Conservation (phyloP, 495 filamentous ascomycete genomes). For the Penicillium taxi region DNA sequence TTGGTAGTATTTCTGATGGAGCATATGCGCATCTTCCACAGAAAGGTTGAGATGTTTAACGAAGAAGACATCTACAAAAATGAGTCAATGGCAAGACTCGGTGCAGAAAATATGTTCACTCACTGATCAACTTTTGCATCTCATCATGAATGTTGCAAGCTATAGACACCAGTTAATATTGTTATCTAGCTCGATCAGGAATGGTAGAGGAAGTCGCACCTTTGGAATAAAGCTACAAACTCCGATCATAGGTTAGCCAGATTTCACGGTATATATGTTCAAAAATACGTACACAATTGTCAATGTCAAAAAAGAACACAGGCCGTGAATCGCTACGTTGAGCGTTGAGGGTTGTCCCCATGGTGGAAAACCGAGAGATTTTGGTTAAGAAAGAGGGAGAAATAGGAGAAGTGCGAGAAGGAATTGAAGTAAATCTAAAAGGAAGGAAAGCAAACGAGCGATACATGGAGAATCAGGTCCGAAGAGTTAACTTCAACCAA, state of each 20-base stretch:
- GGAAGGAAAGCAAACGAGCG: conserved; percentile 7
- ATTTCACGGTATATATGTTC: neutral
- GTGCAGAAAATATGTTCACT: conserved; percentile 7
- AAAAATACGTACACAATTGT: conserved; percentile 70
- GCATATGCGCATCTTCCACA: conserved; percentile 62
- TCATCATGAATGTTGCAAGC: conserved; percentile 63
- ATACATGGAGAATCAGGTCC: conserved; percentile 13
- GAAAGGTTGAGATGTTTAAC: conserved; percentile 64
- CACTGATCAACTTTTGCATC: conserved; percentile 62
- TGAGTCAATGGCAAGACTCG: neutral
- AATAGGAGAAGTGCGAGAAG: conserved; percentile 1
- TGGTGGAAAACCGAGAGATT: conserved; percentile 6
- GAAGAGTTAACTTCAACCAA: neutral
- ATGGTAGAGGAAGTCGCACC: conserved; percentile 20
- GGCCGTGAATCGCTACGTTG: conserved; percentile 36
- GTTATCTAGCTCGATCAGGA: neutral
- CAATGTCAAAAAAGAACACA: conserved; percentile 88
- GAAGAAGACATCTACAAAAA: conserved; percentile 63
- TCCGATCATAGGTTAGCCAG: conserved; percentile 7
- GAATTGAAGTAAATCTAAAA: conserved; percentile 5
- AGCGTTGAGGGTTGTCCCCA: conserved; percentile 18
- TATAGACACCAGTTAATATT: conserved; percentile 21
- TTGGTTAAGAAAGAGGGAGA: no score
- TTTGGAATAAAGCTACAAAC: conserved; percentile 45
- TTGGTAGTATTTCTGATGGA: conserved; percentile 88